Percentiles rank a stretch among this genome's conserved stretches.
Evolutionary conservation across 306 rosid genomes (phyloP).

Genomic region (Citrullus mucosospermus): DNA sequence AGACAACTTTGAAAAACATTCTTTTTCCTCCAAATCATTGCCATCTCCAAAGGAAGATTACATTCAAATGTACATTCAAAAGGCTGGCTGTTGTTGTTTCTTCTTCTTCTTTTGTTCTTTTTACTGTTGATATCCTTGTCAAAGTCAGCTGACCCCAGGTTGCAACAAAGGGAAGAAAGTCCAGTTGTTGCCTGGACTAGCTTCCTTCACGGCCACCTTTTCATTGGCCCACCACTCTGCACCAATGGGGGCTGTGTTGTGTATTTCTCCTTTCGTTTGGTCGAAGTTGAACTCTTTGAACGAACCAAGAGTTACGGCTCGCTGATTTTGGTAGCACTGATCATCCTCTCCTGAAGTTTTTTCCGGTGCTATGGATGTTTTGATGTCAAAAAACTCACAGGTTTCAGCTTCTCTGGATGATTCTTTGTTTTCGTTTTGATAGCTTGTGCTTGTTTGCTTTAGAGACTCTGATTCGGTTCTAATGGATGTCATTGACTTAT

Average conservation of each 20-base stretch:
- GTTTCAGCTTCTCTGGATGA: conserved; percentile 18
- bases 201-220: conserved; percentile 34
- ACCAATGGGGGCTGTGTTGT: conserved; percentile 34
- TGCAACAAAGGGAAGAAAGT: conserved; percentile 66
- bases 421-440: conserved; percentile 25
- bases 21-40: background rate
- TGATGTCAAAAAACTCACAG: conserved; percentile 25
- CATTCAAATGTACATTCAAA: conserved; percentile 33
- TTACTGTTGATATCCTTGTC: background rate
- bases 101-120: background rate
- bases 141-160: conserved; percentile 37
- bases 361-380: conserved; percentile 24
- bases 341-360: conserved; percentile 27
- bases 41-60: conserved; percentile 15
- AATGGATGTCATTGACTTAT: conserved; percentile 32
- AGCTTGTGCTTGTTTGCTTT: conserved; percentile 31
- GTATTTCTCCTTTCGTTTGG: conserved; percentile 49
- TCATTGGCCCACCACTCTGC: conserved; percentile 70
- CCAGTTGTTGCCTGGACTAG: conserved; percentile 43
- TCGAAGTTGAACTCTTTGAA: conserved; percentile 83
- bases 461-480: conserved; percentile 44
- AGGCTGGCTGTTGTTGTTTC: conserved; percentile 10
- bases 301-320: conserved; percentile 48
- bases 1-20: background rate
- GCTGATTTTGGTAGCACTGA: conserved; percentile 48